Conservation (phyloP, 2,329 filamentous ascomycete genomes). For the Fusarium sp. region DNA sequence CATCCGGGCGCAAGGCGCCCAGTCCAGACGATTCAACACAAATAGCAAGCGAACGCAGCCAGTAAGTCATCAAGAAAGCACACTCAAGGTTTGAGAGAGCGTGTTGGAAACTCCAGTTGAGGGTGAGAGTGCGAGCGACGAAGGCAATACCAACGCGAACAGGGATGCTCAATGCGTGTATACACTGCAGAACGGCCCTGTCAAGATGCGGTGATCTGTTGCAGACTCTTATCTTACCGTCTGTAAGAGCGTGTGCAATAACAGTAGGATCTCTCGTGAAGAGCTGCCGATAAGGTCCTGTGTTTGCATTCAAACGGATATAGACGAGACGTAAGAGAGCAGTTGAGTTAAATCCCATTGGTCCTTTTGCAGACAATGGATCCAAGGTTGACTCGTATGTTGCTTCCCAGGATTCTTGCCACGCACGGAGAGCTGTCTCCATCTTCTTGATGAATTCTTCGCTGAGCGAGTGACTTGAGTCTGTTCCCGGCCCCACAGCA, state of each 20-base stretch:
- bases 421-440: constrained; percentile 1
- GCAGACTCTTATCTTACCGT: background rate
- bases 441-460: background rate
- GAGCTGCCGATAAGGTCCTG: background rate
- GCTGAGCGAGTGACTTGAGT: background rate
- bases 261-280: background rate
- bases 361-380: background rate
- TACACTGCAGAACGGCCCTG: constrained; percentile 29
- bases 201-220: constrained; percentile 29
- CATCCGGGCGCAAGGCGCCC: background rate
- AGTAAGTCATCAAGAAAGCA: constrained; percentile 26
- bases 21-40: constrained; percentile 4
- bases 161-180: constrained; percentile 30
- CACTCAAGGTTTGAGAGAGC: constrained; percentile 32
- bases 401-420: constrained; percentile 11
- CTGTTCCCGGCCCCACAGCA: background rate
- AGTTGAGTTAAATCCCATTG: constrained; percentile 5
- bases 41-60: constrained; percentile 20
- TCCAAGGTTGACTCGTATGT: constrained; percentile 6
- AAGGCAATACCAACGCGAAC: constrained; percentile 34
- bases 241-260: background rate
- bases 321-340: constrained; percentile 9
- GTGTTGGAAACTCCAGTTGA: constrained; percentile 36
- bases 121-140: constrained; percentile 27
- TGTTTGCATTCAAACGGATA: background rate